Percentiles rank a stretch among this genome's conserved stretches.
These are phyloP conservation scores for Vaccinium myrtillus DNA, from an alignment of 148 eudicot species.

Conservation along the genomic window DNA sequence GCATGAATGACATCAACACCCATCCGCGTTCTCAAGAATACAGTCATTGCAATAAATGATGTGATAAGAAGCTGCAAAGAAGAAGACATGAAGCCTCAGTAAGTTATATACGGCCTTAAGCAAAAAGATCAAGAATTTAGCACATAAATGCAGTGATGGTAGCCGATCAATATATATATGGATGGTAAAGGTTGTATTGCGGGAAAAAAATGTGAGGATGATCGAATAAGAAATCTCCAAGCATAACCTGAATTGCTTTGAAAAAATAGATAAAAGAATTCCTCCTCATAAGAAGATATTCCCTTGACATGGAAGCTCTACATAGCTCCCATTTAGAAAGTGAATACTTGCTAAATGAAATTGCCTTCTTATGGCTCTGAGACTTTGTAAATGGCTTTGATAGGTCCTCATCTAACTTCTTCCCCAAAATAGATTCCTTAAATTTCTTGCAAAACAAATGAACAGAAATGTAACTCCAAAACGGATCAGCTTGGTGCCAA, in stretches of 20 bases:
- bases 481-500: slow-evolving; percentile 38
- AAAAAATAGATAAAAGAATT: slow-evolving; percentile 68
- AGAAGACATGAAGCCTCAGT: slow-evolving; percentile 1
- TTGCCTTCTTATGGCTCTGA: slow-evolving; percentile 41
- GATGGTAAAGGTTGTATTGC: background rate
- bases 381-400: slow-evolving; percentile 44
- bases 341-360: slow-evolving; percentile 44
- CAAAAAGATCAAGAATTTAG: background rate
- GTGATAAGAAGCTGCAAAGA: slow-evolving; percentile 54
- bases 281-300: slow-evolving; percentile 68
- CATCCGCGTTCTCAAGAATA: slow-evolving; percentile 65
- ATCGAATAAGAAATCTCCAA: background rate
- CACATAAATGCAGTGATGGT: background rate
- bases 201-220: background rate
- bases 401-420: slow-evolving; percentile 43
- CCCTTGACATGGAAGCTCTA: slow-evolving; percentile 71
- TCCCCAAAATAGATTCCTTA: slow-evolving; percentile 46
- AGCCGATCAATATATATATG: too few species aligned
- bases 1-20: slow-evolving; percentile 52
- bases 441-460: slow-evolving; percentile 47
- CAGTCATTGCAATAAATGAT: slow-evolving; percentile 63
- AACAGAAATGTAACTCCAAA: slow-evolving; percentile 47
- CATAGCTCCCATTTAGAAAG: slow-evolving; percentile 65
- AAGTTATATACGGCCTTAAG: background rate
- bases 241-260: slow-evolving; percentile 57